Conservation (phyloP, 768 basidiomycete species). For the Lactarius sp. region DNA sequence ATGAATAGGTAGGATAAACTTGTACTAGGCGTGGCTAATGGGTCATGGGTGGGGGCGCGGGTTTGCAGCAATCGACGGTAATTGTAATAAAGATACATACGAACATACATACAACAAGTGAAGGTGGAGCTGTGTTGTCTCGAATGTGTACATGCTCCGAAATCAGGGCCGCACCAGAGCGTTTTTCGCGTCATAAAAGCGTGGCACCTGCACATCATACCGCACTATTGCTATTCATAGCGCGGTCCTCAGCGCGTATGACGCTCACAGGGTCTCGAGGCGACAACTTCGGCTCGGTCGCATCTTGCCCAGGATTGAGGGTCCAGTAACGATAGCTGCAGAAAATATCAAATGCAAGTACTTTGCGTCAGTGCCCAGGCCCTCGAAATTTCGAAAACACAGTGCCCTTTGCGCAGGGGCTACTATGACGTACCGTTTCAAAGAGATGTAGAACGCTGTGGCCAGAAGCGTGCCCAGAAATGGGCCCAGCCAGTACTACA, state of each 20-base stretch:
- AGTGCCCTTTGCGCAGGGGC: background rate
- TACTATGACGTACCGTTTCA: slow-evolving; percentile 44
- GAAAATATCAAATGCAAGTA: background rate
- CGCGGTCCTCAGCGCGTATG: slow-evolving; percentile 1
- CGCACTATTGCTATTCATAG: background rate
- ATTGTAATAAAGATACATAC: background rate
- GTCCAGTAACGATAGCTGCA: slow-evolving; percentile 47
- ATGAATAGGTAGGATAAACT: background rate
- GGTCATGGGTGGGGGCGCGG: background rate
- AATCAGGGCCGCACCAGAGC: background rate
- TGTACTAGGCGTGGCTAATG: background rate
- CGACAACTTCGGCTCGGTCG: slow-evolving; percentile 39
- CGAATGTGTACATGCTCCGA: background rate
- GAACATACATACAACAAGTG: background rate
- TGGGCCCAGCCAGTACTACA: slow-evolving; percentile 68
- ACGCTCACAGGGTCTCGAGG: slow-evolving; percentile 36
- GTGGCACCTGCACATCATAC: background rate
- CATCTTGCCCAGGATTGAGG: slow-evolving; percentile 47
- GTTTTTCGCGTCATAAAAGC: slow-evolving; percentile 1
- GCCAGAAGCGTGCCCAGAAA: slow-evolving; percentile 60
- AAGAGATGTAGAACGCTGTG: slow-evolving; percentile 48
- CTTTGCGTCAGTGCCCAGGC: slow-evolving; percentile 12
- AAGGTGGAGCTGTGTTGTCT: background rate
- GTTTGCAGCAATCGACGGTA: background rate
- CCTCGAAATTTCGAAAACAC: background rate